Evolutionary conservation across 2,329 filamentous ascomycete species (phyloP).

Genomic region (Uncinocarpus reesii): DNA sequence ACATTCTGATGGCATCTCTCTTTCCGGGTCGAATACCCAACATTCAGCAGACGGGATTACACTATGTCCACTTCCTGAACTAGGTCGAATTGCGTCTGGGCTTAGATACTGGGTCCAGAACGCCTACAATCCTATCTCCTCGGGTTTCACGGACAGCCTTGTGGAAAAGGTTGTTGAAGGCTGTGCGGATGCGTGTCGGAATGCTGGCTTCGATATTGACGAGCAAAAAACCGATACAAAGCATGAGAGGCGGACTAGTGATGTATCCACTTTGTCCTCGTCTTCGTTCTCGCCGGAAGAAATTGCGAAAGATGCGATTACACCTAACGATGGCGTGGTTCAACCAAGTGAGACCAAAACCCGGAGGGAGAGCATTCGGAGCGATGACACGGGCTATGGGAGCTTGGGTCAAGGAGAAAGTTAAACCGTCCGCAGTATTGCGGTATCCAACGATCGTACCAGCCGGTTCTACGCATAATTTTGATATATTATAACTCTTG

Average conservation of each 20-base stretch:
- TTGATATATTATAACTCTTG: too few relatives aligned
- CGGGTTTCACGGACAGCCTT: conserved; percentile 31
- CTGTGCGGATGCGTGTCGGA: conserved; percentile 29
- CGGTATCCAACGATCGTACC: too few relatives aligned
- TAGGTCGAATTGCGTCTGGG: conserved; percentile 31
- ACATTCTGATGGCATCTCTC: conserved; percentile 7
- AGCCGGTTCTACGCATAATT: too few relatives aligned
- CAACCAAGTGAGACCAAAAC: too few relatives aligned
- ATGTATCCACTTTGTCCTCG: conserved; percentile 9
- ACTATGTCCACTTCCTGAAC: conserved; percentile 22
- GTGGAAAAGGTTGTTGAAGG: conserved; percentile 32
- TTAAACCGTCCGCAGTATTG: too few relatives aligned
- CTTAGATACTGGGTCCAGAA: conserved; percentile 38
- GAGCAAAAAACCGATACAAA: not conserved
- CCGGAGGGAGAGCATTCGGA: conserved; percentile 26
- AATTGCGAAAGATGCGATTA: too few relatives aligned
- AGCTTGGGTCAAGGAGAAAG: conserved; percentile 21
- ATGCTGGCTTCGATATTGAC: conserved; percentile 29
- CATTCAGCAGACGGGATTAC: not conserved
- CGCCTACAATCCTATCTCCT: conserved; percentile 36
- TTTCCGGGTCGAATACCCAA: conserved; percentile 11
- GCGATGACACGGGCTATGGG: conserved; percentile 34
- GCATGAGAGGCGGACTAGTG: not conserved
- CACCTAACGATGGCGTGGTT: too few relatives aligned
- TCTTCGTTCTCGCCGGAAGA: too few relatives aligned